A percentile compares a stretch with the other conserved stretches of the same genome.
phyloP scores from a whole-genome alignment of 2,329 filamentous ascomycete species.

The Aureobasidium sp. region DNA sequence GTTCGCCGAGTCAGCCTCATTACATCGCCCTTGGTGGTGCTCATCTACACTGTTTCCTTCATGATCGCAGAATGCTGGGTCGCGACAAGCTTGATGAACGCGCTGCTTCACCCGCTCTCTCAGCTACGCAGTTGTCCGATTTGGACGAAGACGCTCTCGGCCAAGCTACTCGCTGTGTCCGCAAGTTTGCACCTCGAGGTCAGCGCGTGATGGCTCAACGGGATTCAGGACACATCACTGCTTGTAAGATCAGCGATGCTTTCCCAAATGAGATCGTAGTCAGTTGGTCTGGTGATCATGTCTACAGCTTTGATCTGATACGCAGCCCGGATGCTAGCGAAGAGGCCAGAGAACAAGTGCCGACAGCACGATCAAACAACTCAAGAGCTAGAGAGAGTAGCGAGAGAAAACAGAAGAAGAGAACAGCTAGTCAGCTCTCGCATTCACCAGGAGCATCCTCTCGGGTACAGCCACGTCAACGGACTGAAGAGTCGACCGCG shows the following conservation, averaged over 20 bases:
- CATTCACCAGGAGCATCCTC: slow-evolving; percentile 26
- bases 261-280: slow-evolving; percentile 61
- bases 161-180: slow-evolving; percentile 57
- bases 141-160: slow-evolving; percentile 49
- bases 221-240: slow-evolving; percentile 59
- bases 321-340: slow-evolving; percentile 50
- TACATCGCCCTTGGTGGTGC: slow-evolving; percentile 64
- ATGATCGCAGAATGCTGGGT: slow-evolving; percentile 61
- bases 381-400: slow-evolving; percentile 23
- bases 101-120: slow-evolving; percentile 40
- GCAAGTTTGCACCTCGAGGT: slow-evolving; percentile 58
- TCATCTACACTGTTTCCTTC: slow-evolving; percentile 61
- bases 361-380: not conserved
- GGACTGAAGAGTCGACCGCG: slow-evolving; percentile 39
- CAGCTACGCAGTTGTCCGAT: slow-evolving; percentile 34
- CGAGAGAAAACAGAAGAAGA: slow-evolving; percentile 53
- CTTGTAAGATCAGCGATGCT: slow-evolving; percentile 63
- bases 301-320: slow-evolving; percentile 56
- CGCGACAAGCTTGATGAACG: slow-evolving; percentile 49
- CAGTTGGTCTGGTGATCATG: slow-evolving; percentile 61
- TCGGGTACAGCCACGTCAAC: slow-evolving; percentile 39
- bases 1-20: slow-evolving; percentile 58
- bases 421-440: slow-evolving; percentile 37
- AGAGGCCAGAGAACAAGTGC: slow-evolving; percentile 11
- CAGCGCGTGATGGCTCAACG: slow-evolving; percentile 45